These are phyloP conservation scores for Sclerotinia trifoliorum DNA, from an alignment of 2,329 filamentous ascomycete species.

Conservation along the genomic window DNA sequence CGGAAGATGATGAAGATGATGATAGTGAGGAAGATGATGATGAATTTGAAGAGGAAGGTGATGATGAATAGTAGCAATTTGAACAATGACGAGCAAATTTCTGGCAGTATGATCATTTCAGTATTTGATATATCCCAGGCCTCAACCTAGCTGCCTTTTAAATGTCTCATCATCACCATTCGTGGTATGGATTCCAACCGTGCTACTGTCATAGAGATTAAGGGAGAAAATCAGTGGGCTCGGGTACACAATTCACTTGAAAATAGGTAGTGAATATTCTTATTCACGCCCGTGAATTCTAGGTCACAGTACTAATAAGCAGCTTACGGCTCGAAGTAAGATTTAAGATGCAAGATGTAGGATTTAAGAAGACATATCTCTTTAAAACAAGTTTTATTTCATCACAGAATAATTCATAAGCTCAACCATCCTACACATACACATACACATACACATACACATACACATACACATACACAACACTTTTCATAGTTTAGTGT, in stretches of 20 bases:
- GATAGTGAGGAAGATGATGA: slow-evolving; percentile 44
- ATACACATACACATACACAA: too few species aligned
- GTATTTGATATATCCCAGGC: neutral
- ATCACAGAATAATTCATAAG: neutral
- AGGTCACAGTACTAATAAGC: neutral
- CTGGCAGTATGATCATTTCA: neutral
- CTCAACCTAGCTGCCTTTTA: neutral
- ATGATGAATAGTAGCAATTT: slow-evolving; percentile 2
- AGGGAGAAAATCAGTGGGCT: neutral
- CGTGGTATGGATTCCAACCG: neutral
- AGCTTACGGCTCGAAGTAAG: too few species aligned
- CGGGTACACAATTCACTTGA: neutral
- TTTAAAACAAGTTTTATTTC: neutral
- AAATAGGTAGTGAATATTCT: neutral
- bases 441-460: too few species aligned
- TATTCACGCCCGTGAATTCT: neutral
- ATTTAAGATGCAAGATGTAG: too few species aligned
- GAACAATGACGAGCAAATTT: neutral
- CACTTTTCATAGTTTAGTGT: too few species aligned
- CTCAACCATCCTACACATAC: neutral
- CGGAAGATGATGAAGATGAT: slow-evolving; percentile 52
- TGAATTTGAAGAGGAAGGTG: slow-evolving; percentile 25
- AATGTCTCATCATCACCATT: neutral
- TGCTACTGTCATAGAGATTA: neutral
- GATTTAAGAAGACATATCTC: neutral